Evolutionary conservation across 148 eudicot species (phyloP).

Genomic region (Persicaria maculosa): DNA sequence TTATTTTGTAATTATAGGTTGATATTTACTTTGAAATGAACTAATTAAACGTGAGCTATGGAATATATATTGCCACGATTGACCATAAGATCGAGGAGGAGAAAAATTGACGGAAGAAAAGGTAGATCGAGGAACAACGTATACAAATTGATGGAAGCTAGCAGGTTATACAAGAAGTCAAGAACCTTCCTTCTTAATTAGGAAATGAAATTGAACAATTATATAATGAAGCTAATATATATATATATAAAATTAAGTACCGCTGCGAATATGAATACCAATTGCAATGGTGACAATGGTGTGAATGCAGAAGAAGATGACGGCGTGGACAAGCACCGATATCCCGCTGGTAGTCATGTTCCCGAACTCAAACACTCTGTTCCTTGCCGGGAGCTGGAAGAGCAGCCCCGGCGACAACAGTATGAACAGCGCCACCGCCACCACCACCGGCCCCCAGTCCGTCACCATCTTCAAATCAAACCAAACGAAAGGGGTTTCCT

Average conservation of each 20-base stretch:
- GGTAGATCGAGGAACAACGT: not conserved
- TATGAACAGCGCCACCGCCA: conserved; percentile 60
- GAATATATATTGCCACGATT: no score
- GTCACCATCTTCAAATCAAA: conserved; percentile 18
- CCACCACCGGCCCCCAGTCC: conserved; percentile 82
- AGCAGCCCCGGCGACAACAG: conserved; percentile 66
- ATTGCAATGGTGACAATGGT: conserved; percentile 59
- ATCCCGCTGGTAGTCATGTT: conserved; percentile 79
- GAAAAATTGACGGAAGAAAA: not conserved
- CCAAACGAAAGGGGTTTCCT: no score
- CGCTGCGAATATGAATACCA: conserved; percentile 53
- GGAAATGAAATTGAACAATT: no score
- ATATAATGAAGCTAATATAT: no score
- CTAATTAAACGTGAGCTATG: no score
- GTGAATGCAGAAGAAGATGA: conserved; percentile 55
- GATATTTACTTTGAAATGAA: no score
- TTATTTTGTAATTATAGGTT: no score
- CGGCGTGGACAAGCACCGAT: conserved; percentile 60
- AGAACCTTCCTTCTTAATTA: no score
- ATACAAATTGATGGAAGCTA: no score
- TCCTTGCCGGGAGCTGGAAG: conserved; percentile 65
- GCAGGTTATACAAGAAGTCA: no score
- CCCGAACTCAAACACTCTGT: conserved; percentile 66
- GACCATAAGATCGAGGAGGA: no score
- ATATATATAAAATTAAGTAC: not conserved